Base-by-base conservation (phyloP, 805 yeast genomes). In the Kluyveromyces dobzhanskii region DNA sequence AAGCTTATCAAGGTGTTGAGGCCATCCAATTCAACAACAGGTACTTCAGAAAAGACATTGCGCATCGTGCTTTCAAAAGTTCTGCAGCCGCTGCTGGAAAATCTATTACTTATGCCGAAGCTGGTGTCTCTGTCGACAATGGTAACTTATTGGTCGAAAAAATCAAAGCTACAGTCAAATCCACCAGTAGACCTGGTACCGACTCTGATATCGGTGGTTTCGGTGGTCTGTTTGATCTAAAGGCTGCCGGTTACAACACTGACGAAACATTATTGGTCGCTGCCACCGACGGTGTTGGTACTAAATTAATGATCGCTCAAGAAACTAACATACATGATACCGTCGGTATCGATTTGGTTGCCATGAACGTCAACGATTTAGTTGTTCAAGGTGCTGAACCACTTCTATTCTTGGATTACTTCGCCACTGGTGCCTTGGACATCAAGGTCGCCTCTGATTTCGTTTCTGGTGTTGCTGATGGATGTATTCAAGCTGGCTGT, bases 361-460 rank as follows among this genome's bases (percentile, higher is more conserved):
- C 97, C 44, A 92, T 92, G 99, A 94, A 88, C 59, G 99, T 92
- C 30, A 92, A 92, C 58, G 99, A 92, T 64, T 73, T 92, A 54
- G 86, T 92, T 40, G 99, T 92, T 16, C 98, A 94, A 70, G 99
- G 99, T 57, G 98, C 98, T 25, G 98, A 92, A 64, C 97, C 98
- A 37, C 71, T 92, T 52, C 73, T 92, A 59, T 92, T 92, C 69
- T 72, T 92, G 49, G 99, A 92, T 66, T 92, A 92, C 67, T 92
- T 83, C 64, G 98, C 99, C 13, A 84, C 94, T 42, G 96, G 96
- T 37, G 81, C 85, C 56, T 73, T 92, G 44, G 95, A 88, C 51
- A 76, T 88, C 46, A 65, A 73, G 42, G 72, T 85, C 31, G 95
- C 97, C 5, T 80, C 92, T 18, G 80, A 77, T 49, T 92, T 92